phyloP scores from a whole-genome alignment of 2,329 filamentous ascomycete genomes.

The Ophiostoma ulmi region DNA sequence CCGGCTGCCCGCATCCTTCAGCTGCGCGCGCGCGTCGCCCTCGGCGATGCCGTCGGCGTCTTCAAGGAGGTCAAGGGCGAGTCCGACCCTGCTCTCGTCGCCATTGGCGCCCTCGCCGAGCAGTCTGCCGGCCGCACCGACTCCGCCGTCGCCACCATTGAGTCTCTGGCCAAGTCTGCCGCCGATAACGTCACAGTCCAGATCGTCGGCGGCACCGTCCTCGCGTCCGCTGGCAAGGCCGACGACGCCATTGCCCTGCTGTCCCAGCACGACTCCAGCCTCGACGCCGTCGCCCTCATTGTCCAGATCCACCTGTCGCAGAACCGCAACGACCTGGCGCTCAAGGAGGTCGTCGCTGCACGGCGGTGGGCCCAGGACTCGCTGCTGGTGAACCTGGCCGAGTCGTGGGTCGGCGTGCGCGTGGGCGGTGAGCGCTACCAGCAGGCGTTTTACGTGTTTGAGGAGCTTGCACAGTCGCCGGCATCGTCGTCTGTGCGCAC shows the following conservation, averaged over 20 bases:
- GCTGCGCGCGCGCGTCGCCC: constrained; percentile 76
- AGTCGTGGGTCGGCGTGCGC: constrained; percentile 89
- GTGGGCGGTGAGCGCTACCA: constrained; percentile 93
- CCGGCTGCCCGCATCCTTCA: constrained; percentile 71
- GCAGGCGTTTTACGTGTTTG: constrained; percentile 93
- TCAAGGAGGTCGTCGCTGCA: constrained; percentile 82
- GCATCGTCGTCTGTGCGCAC: constrained; percentile 70
- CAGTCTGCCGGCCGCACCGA: constrained; percentile 56
- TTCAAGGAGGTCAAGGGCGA: constrained; percentile 59
- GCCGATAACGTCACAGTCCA: constrained; percentile 76
- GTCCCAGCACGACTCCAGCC: constrained; percentile 77
- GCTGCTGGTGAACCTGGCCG: constrained; percentile 85
- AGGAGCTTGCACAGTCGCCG: constrained; percentile 86
- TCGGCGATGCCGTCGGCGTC: constrained; percentile 71
- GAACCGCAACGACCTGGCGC: constrained; percentile 82
- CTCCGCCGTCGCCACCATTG: constrained; percentile 56
- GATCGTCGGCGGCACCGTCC: constrained; percentile 71
- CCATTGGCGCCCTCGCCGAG: constrained; percentile 71
- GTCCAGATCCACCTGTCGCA: constrained; percentile 89
- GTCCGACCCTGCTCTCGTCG: constrained; percentile 66
- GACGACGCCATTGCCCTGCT: constrained; percentile 79
- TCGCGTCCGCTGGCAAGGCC: constrained; percentile 73
- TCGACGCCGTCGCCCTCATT: constrained; percentile 76
- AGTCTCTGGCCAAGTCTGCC: constrained; percentile 62
- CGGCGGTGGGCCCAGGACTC: constrained; percentile 94